Evolutionary conservation across 2,329 filamentous ascomycete species (phyloP), one percentile per base, ranked within the genome.

Genomic region (Xylogone sp.): DNA sequence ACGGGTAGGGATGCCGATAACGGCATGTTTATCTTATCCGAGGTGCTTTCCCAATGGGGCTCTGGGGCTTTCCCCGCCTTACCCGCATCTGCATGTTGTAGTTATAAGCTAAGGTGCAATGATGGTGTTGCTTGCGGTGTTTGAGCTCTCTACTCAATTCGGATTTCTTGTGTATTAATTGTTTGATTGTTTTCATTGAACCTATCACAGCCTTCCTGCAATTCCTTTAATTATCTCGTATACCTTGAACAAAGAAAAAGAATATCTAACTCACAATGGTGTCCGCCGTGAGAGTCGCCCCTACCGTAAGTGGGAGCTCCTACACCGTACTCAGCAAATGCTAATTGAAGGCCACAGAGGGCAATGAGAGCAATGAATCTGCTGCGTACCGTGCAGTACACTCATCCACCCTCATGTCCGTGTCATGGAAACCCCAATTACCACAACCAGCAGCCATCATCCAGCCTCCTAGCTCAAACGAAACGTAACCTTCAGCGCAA

Each of bases 351-450:
- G 21, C 7, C 19, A 16, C 39, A 68, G 82, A 76, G 79, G 58
- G 80, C 83, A 24, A 75, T 79, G 45, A 77, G 85, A 59, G 89
- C 89, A 16, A 73, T 84, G 53, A 88, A 79, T 59, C 78, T 93
- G 46, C 84, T 97, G 46, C 86, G 89, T 50, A 92, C 93, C n/a
- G 84, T 99, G 50, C 93, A 96, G 69, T 95, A 87, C 68, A 87
- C 87, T 1, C 93, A 94, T 67, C 91, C 90, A 52, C 90, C 90
- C 5, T 84, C 80, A 49, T 97, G 92, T 66, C 94, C 94, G 1
- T 97, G 94, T 70, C 94, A 99, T 68, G 88, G 88, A 43, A 97
- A 96, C 62, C 90, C 91, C 10, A 84, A 93, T 66, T 88, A 93
- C 61, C 84, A 92, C 59, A 68, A 77, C 56, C 67, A 70, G 54